Evolutionary conservation across 306 rosid genomes (phyloP).

Genomic region (Fragaria iinumae): DNA sequence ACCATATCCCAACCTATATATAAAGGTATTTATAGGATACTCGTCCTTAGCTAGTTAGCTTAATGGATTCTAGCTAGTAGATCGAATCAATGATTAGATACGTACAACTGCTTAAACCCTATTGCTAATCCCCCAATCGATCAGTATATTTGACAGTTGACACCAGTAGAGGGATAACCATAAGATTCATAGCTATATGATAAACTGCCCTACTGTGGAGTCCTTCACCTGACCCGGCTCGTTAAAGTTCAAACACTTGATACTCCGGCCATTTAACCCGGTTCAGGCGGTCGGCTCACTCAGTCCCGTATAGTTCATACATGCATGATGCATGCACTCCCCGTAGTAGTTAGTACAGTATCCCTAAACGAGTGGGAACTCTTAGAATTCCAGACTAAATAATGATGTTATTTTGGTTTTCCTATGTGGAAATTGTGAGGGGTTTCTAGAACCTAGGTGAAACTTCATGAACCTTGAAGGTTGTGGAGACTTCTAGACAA

Average conservation of each 20-base stretch:
- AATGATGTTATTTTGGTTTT: too few relatives aligned
- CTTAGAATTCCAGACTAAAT: too few relatives aligned
- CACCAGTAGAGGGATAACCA: conserved; percentile 80
- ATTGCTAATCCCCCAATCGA: conserved; percentile 28
- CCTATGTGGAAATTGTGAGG: too few relatives aligned
- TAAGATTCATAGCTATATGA: conserved; percentile 46
- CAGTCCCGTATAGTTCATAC: conserved; percentile 55
- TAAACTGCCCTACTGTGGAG: conserved; percentile 56
- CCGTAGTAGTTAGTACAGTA: conserved; percentile 67
- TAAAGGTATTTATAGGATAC: too few relatives aligned
- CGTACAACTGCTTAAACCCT: too few relatives aligned
- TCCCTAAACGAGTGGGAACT: conserved; percentile 33
- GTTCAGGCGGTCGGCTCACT: conserved; percentile 20
- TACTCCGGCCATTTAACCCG: conserved; percentile 57
- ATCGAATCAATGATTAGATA: too few relatives aligned
- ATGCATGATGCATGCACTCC: conserved; percentile 32
- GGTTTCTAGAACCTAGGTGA: too few relatives aligned
- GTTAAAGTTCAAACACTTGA: conserved; percentile 31
- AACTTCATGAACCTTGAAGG: too few relatives aligned
- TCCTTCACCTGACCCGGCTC: conserved; percentile 28
- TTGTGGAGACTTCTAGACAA: too few relatives aligned
- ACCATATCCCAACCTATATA: too few relatives aligned
- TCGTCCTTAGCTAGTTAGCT: too few relatives aligned
- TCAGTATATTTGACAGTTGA: conserved; percentile 53
- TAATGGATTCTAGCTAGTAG: too few relatives aligned